These are phyloP conservation scores for Zygosaccharomyces sapae DNA, from an alignment of 1,139 yeast genomes.

Conservation along the genomic window DNA sequence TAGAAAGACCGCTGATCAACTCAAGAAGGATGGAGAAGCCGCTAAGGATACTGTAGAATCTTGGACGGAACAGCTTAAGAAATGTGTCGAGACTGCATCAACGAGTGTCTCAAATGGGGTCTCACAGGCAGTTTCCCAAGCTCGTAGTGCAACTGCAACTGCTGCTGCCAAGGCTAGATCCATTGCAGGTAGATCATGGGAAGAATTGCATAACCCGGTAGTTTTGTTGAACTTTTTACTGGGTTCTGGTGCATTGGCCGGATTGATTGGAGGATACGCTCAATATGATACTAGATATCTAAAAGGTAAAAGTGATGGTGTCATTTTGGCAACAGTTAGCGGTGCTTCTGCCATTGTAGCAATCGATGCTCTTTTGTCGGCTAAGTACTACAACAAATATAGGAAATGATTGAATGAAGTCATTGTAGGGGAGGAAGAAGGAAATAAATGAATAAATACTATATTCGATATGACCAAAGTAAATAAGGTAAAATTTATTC, in stretches of 20 bases:
- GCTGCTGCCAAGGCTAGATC: conserved; percentile 15
- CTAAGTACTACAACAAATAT: conserved; percentile 41
- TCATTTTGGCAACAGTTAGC: conserved; percentile 50
- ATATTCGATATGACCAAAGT: neutral
- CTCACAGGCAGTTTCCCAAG: conserved; percentile 6
- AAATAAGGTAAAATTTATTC: neutral
- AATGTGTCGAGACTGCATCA: conserved; percentile 3
- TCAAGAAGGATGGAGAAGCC: conserved; percentile 11
- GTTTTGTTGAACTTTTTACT: conserved; percentile 53
- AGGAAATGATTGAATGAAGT: neutral
- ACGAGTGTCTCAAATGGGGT: conserved; percentile 5
- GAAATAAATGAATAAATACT: neutral
- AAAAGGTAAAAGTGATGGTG: conserved; percentile 45
- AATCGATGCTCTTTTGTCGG: conserved; percentile 52
- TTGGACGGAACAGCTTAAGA: conserved; percentile 4
- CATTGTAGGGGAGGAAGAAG: neutral
- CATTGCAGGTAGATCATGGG: conserved; percentile 14
- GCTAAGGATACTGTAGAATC: conserved; percentile 6
- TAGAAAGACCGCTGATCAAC: conserved; percentile 13
- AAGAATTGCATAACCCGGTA: conserved; percentile 59
- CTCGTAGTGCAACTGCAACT: conserved; percentile 5
- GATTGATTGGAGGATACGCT: conserved; percentile 48
- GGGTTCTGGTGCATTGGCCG: conserved; percentile 48
- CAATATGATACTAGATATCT: conserved; percentile 44
- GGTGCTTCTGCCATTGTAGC: conserved; percentile 53